Percentiles rank a stretch among this genome's conserved stretches.
Conservation (phyloP, 805 yeast species). For the Jamesozyma jinghongensis region DNA sequence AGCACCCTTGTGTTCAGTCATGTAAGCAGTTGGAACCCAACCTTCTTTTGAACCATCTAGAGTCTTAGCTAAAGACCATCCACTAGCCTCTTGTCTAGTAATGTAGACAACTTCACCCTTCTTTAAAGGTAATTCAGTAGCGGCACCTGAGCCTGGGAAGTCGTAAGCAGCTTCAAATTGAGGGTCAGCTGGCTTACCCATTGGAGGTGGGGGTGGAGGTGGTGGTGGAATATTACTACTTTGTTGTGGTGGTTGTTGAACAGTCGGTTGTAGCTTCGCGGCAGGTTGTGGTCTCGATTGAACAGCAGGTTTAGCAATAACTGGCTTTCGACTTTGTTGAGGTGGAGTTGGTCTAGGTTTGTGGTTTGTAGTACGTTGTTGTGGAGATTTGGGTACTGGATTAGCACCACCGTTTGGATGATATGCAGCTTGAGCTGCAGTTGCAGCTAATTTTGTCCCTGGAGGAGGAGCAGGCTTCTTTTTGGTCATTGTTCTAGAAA, state of each 20-base stretch:
- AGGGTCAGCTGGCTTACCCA: constrained; percentile 57
- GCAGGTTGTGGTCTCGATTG: constrained; percentile 9
- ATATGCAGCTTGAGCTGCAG: constrained; percentile 34
- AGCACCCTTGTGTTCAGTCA: constrained; percentile 44
- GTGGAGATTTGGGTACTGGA: constrained; percentile 16
- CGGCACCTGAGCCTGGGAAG: constrained; percentile 76
- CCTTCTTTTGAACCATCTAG: constrained; percentile 76
- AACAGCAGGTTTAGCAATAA: constrained; percentile 3
- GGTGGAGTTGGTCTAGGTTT: constrained; percentile 33
- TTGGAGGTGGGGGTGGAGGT: constrained; percentile 68
- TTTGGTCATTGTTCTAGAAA: constrained; percentile 20
- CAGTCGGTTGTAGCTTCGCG: constrained; percentile 7
- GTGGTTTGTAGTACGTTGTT: constrained; percentile 6
- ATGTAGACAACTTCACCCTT: constrained; percentile 72
- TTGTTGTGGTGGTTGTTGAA: constrained; percentile 4
- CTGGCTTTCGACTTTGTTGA: constrained; percentile 33
- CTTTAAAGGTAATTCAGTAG: constrained; percentile 68
- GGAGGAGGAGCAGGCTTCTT: constrained; percentile 31
- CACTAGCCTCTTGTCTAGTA: constrained; percentile 65
- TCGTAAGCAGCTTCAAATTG: constrained; percentile 81
- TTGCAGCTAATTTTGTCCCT: constrained; percentile 30
- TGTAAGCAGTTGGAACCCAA: constrained; percentile 96
- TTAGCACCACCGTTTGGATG: constrained; percentile 25
- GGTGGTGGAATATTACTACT: constrained; percentile 35
- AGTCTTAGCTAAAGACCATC: constrained; percentile 88